phyloP scores from a whole-genome alignment of 768 basidiomycete genomes.

The Fibroporia radiculosa region DNA sequence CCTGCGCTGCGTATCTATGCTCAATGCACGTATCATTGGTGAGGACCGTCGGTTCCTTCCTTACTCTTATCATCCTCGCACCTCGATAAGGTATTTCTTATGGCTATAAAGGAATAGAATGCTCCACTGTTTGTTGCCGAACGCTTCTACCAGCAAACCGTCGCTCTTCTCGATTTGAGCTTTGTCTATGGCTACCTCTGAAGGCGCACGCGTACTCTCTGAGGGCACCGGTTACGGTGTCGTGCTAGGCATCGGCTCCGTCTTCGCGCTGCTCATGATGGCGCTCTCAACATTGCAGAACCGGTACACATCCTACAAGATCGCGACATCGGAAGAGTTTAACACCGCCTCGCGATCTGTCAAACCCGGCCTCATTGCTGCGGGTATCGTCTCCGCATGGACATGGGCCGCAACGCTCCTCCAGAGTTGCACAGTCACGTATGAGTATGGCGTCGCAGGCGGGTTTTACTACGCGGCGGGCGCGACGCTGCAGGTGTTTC shows the following conservation, averaged over 20 bases:
- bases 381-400: conserved; percentile 33
- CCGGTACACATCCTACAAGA: conserved; percentile 70
- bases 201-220: neutral
- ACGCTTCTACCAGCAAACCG: too few relatives aligned
- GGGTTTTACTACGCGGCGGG: conserved; percentile 36
- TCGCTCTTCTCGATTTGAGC: neutral
- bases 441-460: neutral
- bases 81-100: too few relatives aligned
- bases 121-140: too few relatives aligned
- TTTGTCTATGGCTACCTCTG: neutral
- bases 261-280: conserved; percentile 75
- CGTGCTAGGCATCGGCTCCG: conserved; percentile 60
- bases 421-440: conserved; percentile 1
- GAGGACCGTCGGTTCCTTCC: too few relatives aligned
- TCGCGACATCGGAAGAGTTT: conserved; percentile 69
- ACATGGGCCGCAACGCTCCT: conserved; percentile 1
- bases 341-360: conserved; percentile 69
- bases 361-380: conserved; percentile 82
- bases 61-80: too few relatives aligned
- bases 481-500: conserved; percentile 38
- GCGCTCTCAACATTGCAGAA: conserved; percentile 66
- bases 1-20: too few relatives aligned
- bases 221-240: neutral
- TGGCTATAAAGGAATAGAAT: too few relatives aligned
- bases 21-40: too few relatives aligned